These are phyloP conservation scores for Colletotrichum spinosum DNA, from an alignment of 2,329 filamentous ascomycete species.

Conservation along the genomic window DNA sequence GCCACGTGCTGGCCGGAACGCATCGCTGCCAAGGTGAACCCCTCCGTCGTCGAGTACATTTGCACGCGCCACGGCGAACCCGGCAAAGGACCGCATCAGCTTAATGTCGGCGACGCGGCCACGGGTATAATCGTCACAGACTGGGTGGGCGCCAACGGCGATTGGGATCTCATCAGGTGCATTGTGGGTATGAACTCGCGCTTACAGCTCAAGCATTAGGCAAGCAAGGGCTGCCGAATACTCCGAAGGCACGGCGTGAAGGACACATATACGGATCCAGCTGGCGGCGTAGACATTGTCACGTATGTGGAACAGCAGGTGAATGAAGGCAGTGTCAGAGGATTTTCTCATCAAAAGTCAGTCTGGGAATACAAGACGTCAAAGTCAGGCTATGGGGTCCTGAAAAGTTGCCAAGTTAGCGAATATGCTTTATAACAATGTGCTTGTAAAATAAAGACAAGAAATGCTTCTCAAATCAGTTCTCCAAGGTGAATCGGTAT, in stretches of 20 bases:
- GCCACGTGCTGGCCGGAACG: slow-evolving; percentile 91
- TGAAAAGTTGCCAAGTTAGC: slow-evolving; percentile 25
- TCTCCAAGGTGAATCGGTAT: slow-evolving; percentile 69
- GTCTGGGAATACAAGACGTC: background rate
- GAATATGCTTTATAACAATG: background rate
- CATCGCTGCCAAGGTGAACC: slow-evolving; percentile 89
- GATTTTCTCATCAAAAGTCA: background rate
- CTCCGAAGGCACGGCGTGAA: background rate
- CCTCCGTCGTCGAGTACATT: slow-evolving; percentile 74
- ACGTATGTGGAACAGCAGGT: background rate
- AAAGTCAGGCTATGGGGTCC: background rate
- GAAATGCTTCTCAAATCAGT: slow-evolving; percentile 59
- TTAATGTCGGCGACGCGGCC: slow-evolving; percentile 74
- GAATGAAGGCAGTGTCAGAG: background rate
- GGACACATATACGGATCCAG: background rate
- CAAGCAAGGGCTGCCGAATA: background rate
- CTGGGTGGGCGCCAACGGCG: slow-evolving; percentile 86
- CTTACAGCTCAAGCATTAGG: slow-evolving; percentile 61
- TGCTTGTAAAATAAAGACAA: slow-evolving; percentile 23
- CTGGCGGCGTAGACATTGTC: background rate
- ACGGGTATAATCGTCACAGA: slow-evolving; percentile 94
- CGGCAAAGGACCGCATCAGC: slow-evolving; percentile 60
- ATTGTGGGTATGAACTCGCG: slow-evolving; percentile 92
- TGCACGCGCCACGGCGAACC: slow-evolving; percentile 67
- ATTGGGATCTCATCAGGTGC: slow-evolving; percentile 91